Conservation (phyloP, 2,329 filamentous ascomycete species). For the Colletotrichum godetiae region DNA sequence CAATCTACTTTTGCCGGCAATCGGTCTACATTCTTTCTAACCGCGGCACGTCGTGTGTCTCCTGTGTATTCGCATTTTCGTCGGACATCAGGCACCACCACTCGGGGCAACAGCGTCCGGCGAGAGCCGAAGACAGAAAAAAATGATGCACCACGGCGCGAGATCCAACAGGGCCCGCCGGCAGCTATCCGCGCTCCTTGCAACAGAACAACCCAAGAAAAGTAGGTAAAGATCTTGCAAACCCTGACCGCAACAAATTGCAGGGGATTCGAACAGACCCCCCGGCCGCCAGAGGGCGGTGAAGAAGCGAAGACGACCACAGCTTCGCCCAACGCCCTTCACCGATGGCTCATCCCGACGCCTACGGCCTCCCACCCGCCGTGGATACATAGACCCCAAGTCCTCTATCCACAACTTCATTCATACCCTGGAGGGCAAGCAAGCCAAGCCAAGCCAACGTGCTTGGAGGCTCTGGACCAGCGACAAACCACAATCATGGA, state of each 20-base stretch:
- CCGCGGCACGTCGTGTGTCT: not conserved
- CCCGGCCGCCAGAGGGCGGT: constrained; percentile 25
- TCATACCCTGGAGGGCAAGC: not conserved
- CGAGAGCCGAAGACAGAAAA: not conserved
- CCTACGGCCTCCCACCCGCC: not conserved
- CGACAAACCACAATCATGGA: not conserved
- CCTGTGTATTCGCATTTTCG: not conserved
- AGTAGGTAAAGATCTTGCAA: not conserved
- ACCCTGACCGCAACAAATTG: not conserved
- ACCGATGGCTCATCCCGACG: constrained; percentile 21
- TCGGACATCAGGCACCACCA: not conserved
- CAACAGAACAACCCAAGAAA: not conserved
- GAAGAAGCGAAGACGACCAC: constrained; percentile 7
- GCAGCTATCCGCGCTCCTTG: not conserved
- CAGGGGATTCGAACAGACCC: constrained; percentile 19
- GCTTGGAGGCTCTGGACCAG: not conserved
- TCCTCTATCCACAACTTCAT: constrained; percentile 1
- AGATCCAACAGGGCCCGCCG: not conserved
- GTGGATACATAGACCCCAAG: not conserved
- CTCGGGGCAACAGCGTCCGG: constrained; percentile 15
- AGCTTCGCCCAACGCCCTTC: constrained; percentile 14
- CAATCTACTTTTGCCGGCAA: constrained; percentile 4
- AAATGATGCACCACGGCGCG: not conserved
- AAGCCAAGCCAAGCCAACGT: not conserved
- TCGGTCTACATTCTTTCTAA: not conserved